Conservation (phyloP, 139 green algal species). For the Penium margaritaceum region DNA sequence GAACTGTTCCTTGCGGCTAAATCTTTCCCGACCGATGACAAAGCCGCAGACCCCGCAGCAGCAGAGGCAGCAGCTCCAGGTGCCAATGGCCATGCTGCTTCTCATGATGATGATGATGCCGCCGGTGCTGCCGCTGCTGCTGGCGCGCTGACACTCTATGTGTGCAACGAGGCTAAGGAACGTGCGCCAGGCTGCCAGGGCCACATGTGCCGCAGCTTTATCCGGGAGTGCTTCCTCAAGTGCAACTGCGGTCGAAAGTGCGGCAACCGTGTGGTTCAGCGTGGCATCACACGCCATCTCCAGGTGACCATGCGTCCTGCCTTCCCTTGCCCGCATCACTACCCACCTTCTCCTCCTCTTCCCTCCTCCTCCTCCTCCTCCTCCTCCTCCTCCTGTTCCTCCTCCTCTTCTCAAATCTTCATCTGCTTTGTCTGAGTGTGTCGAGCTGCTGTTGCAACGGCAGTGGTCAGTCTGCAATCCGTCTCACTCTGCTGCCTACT, state of each 20-base stretch:
- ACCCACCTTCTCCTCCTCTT: neutral
- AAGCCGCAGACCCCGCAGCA: neutral
- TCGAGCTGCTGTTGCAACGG: too few relatives aligned
- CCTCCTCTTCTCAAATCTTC: too few relatives aligned
- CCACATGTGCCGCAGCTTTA: neutral
- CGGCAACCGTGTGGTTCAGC: conserved; percentile 17
- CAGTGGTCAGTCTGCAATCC: too few relatives aligned
- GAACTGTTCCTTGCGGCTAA: too few relatives aligned
- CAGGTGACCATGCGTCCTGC: neutral
- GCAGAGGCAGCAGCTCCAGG: neutral
- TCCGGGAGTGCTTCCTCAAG: conserved; percentile 11
- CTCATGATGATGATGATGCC: neutral
- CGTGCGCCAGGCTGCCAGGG: neutral
- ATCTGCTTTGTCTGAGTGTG: too few relatives aligned
- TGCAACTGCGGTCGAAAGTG: neutral
- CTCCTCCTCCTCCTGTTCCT: too few relatives aligned
- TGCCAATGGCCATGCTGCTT: too few relatives aligned
- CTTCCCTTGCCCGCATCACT: neutral
- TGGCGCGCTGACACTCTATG: neutral
- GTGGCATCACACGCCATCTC: neutral
- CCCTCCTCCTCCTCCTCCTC: too few relatives aligned
- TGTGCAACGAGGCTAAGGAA: neutral
- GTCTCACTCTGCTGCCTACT: too few relatives aligned
- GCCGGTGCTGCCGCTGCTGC: neutral
- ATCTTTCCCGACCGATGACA: too few relatives aligned